These are phyloP conservation scores for Pseudogymnoascus pannorum DNA, from an alignment of 2,329 filamentous ascomycete genomes.

Conservation along the genomic window DNA sequence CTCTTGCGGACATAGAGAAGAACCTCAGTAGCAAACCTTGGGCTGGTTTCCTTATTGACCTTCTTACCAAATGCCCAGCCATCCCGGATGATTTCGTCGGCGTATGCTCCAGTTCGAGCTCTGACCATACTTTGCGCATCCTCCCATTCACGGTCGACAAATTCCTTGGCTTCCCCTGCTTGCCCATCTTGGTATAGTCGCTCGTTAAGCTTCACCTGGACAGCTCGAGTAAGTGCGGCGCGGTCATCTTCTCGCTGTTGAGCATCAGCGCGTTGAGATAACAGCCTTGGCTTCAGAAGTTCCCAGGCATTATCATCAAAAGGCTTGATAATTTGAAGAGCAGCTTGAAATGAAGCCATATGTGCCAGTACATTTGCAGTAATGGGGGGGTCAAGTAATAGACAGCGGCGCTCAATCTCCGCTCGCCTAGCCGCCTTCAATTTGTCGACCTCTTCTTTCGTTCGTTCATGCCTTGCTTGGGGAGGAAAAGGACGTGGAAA, in stretches of 20 bases:
- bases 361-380: slow-evolving; percentile 54
- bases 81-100: slow-evolving; percentile 61
- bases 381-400: slow-evolving; percentile 59
- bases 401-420: slow-evolving; percentile 66
- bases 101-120: slow-evolving; percentile 55
- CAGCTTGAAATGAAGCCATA: slow-evolving; percentile 67
- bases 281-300: slow-evolving; percentile 57
- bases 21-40: slow-evolving; percentile 65
- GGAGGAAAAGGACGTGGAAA: slow-evolving; percentile 20
- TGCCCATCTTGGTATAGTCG: slow-evolving; percentile 22
- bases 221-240: slow-evolving; percentile 26
- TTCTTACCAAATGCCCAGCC: slow-evolving; percentile 58
- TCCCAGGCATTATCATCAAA: slow-evolving; percentile 65
- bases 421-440: slow-evolving; percentile 56
- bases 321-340: slow-evolving; percentile 60
- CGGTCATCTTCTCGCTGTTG: slow-evolving; percentile 46
- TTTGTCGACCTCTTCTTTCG: slow-evolving; percentile 54
- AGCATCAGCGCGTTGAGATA: slow-evolving; percentile 59
- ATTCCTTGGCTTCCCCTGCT: slow-evolving; percentile 47
- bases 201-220: slow-evolving; percentile 33
- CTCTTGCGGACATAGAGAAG: slow-evolving; percentile 57
- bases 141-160: slow-evolving; percentile 63
- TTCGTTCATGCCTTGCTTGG: slow-evolving; percentile 40
- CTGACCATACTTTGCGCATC: slow-evolving; percentile 61
- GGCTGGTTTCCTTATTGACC: slow-evolving; percentile 55